Evolutionary conservation across 2,329 filamentous ascomycete genomes (phyloP), one percentile per base, ranked within the genome.

Genomic region (Fusarium sp.): DNA sequence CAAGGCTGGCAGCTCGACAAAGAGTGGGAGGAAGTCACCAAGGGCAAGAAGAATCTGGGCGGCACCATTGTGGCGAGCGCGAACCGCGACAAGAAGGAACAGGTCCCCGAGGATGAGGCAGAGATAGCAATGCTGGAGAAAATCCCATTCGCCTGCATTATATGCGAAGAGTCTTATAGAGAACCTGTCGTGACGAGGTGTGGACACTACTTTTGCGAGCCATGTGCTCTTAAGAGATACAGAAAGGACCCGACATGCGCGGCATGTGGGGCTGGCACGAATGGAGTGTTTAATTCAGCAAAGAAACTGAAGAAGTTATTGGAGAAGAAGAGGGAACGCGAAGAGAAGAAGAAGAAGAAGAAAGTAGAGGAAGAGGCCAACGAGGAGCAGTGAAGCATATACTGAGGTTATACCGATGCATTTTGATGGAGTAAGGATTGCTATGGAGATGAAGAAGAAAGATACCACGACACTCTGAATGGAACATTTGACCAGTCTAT

Each of bases 1-100:
- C 92, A 95, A 77, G 96, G 96, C 4, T 99, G 96, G 96, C 94
- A 98, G 78, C 85, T 99, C 6, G 96, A 99, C 79, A 87, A 88
- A 53, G 95, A 98, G 49, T 99, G 96, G 96, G 96, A 99, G 77
- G 91, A 88, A 36, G 89, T 91, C 4, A 92, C 90, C 8, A 95
- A 92, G 75, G 92, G 87, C 49, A 90, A 89, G 78, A 90, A 89
- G 75, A 84, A 87, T 44, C 71, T 87, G 1, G 84, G 81, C 7
- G 91, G 90, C 8, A 92, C 88, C 4, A 80, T 89, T 1, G 83
- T 92, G 3, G 87, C 88, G 26, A 89, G 85, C 53, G 88, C 88
- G 5, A 87, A 88, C 69, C 82, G 86, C 15, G 76, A 79, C 40
- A 73, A 72, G 40, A 76, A 72, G 11, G 71, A 67, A 7, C 76